Evolutionary conservation across 768 basidiomycete species (phyloP).

Genomic region (Neoboletus subvelutipes): DNA sequence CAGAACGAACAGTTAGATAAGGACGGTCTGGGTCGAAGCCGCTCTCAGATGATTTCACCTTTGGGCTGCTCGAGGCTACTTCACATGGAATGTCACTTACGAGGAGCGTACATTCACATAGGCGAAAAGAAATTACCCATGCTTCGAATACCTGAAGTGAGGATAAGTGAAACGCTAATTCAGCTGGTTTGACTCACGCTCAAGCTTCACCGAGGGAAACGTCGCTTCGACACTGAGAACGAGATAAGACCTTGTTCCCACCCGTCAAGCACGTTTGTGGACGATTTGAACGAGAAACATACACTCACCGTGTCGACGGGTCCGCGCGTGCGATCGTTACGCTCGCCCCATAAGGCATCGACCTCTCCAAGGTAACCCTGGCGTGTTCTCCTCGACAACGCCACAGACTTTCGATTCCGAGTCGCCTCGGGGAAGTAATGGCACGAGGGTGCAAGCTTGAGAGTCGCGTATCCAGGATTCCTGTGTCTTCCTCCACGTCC

Average conservation of each 20-base stretch:
- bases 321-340: background rate
- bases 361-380: background rate
- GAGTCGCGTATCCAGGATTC: background rate
- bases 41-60: background rate
- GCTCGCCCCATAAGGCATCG: background rate
- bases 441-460: background rate
- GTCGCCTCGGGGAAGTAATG: background rate
- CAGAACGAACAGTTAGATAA: background rate
- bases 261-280: background rate
- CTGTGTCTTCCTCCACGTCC: background rate
- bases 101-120: background rate
- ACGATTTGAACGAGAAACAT: background rate
- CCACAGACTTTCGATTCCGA: too few relatives aligned
- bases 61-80: background rate
- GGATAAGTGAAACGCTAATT: background rate
- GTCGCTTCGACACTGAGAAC: constrained; percentile 7
- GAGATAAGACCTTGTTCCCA: constrained; percentile 7
- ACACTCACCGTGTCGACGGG: background rate
- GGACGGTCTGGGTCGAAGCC: background rate
- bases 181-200: constrained; percentile 8
- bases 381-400: background rate
- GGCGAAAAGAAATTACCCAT: background rate
- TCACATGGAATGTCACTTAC: background rate
- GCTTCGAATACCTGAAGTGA: background rate
- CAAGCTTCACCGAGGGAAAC: background rate